These are phyloP conservation scores for Oxyria digyna DNA, from an alignment of 148 eudicot species.

Conservation along the genomic window DNA sequence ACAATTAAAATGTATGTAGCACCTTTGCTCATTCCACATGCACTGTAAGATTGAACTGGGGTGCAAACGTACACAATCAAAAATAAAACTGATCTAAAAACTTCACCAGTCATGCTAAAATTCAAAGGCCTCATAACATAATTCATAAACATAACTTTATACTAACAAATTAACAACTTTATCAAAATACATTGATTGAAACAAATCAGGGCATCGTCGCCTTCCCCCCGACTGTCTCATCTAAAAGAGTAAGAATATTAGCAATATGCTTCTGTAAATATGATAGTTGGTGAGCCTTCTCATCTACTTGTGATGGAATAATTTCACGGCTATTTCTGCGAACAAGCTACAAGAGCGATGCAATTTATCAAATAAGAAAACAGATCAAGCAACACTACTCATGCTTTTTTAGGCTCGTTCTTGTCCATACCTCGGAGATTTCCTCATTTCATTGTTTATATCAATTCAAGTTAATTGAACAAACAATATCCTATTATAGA, in stretches of 20 bases:
- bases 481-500: background rate
- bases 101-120: background rate
- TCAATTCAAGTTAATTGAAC: background rate
- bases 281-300: constrained; percentile 94
- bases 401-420: background rate
- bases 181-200: background rate
- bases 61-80: background rate
- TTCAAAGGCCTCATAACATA: constrained; percentile 1
- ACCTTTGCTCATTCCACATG: background rate
- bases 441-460: background rate
- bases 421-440: background rate
- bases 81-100: no score
- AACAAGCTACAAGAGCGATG: constrained; percentile 54
- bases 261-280: constrained; percentile 89
- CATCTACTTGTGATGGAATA: constrained; percentile 97
- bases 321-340: constrained; percentile 90
- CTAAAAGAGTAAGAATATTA: constrained; percentile 75
- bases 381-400: background rate
- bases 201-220: constrained; percentile 67
- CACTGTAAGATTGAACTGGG: background rate
- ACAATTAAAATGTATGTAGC: background rate
- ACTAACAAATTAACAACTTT: background rate
- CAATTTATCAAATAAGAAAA: background rate
- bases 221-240: constrained; percentile 74
- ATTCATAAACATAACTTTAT: no score